Evolutionary conservation across 2,329 filamentous ascomycete genomes (phyloP).

Genomic region (Phialocephala subalpina): DNA sequence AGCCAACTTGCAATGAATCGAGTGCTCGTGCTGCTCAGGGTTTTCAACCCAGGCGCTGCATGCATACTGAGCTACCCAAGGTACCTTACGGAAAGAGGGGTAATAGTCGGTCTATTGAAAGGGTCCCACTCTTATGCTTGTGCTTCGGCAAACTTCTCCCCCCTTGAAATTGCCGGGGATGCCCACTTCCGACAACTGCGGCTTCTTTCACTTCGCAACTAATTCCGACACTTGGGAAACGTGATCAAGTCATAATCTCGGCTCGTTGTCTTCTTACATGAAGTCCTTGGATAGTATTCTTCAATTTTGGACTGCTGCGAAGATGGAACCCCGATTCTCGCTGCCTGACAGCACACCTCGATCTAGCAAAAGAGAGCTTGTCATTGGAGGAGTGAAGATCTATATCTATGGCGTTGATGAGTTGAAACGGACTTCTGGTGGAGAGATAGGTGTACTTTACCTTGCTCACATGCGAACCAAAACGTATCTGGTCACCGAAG

Average conservation of each 20-base stretch:
- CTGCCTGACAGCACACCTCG: slow-evolving; percentile 24
- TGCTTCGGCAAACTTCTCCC: background rate
- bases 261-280: background rate
- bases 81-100: background rate
- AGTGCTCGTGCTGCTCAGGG: no score
- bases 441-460: slow-evolving; percentile 30
- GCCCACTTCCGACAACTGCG: background rate
- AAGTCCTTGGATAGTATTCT: no score
- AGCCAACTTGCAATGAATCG: no score
- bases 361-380: slow-evolving; percentile 27
- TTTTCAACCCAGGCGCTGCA: background rate
- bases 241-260: background rate
- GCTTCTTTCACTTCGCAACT: background rate
- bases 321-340: slow-evolving; percentile 28
- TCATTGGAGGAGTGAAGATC: slow-evolving; percentile 29
- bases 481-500: slow-evolving; percentile 33
- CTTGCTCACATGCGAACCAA: slow-evolving; percentile 32
- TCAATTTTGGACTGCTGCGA: background rate
- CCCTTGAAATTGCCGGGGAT: slow-evolving; percentile 14
- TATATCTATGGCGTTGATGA: slow-evolving; percentile 33
- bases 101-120: background rate
- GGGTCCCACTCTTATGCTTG: background rate
- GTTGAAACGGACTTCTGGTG: slow-evolving; percentile 16
- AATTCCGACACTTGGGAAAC: background rate
- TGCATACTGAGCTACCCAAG: background rate